A percentile compares a stretch with the other conserved stretches of the same genome.
Evolutionary conservation across 148 eudicot genomes (phyloP).

Genomic region (Dysphania ambrosioides): DNA sequence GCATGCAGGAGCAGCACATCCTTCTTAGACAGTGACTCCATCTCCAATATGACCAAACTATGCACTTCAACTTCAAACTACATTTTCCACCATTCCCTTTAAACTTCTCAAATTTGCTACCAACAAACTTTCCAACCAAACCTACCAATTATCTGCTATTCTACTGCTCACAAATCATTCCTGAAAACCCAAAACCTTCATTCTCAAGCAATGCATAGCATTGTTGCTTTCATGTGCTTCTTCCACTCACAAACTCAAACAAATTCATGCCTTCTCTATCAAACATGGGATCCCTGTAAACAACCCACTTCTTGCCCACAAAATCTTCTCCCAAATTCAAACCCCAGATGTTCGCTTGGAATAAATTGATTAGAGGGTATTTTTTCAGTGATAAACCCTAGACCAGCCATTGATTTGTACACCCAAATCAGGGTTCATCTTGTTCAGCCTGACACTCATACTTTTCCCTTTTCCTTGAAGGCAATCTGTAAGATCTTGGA

Average conservation of each 20-base stretch:
- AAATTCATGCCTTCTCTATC: conserved; percentile 77
- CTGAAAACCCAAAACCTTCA: conserved; percentile 36
- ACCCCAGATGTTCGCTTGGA: conserved; percentile 67
- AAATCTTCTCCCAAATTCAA: conserved; percentile 46
- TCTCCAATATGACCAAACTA: conserved; percentile 17
- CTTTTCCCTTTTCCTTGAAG: conserved; percentile 68
- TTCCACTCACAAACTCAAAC: conserved; percentile 54
- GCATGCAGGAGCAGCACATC: too few relatives aligned
- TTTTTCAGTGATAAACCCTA: conserved; percentile 59
- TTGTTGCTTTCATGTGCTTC: conserved; percentile 59
- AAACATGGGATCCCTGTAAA: conserved; percentile 52
- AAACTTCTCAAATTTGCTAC: too few relatives aligned
- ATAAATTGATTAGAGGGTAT: conserved; percentile 75
- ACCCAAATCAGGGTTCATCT: conserved; percentile 31
- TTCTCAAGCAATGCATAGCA: conserved; percentile 67
- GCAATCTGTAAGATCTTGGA: conserved; percentile 51
- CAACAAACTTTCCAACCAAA: too few relatives aligned
- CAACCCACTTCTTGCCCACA: conserved; percentile 50
- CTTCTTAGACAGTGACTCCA: too few relatives aligned
- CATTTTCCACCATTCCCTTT: neutral
- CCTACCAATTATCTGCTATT: conserved; percentile 16
- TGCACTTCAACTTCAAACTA: conserved; percentile 22
- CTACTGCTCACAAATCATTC: conserved; percentile 20
- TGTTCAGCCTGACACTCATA: conserved; percentile 56
- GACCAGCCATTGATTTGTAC: conserved; percentile 45